phyloP scores from a whole-genome alignment of 106 monocot genomes.

The Acorus gramineus region DNA sequence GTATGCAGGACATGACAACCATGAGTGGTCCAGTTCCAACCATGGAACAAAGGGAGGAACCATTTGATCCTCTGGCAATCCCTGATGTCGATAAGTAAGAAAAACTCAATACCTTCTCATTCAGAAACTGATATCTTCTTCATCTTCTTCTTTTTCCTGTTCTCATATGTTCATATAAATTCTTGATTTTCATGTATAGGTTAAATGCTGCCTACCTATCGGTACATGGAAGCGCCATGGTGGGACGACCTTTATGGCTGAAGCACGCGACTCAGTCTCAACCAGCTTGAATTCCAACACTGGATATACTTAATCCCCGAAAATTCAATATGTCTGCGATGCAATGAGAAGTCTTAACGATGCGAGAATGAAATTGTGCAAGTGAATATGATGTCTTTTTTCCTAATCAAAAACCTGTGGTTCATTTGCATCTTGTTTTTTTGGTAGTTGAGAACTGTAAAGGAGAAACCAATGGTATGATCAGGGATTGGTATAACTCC shows the following conservation, averaged over 20 bases:
- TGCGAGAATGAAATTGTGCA: no score
- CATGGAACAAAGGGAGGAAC: slow-evolving; percentile 61
- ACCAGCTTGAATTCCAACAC: no score
- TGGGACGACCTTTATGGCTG: slow-evolving; percentile 83
- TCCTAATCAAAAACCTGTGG: no score
- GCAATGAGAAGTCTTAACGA: no score
- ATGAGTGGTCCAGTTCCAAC: slow-evolving; percentile 31
- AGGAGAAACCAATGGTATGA: no score
- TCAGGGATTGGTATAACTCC: no score
- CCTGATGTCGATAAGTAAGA: slow-evolving; percentile 74
- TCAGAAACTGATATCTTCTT: neutral
- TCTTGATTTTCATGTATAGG: slow-evolving; percentile 22
- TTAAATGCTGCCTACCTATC: slow-evolving; percentile 73
- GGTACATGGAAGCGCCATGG: slow-evolving; percentile 64
- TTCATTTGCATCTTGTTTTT: no score
- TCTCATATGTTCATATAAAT: neutral
- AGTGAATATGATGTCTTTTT: no score
- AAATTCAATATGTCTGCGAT: no score
- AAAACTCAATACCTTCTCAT: no score
- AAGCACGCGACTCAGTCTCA: slow-evolving; percentile 31
- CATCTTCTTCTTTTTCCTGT: neutral
- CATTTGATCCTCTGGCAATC: slow-evolving; percentile 65
- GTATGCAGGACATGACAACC: slow-evolving; percentile 40
- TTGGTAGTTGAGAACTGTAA: no score
- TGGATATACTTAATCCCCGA: no score